Evolutionary conservation across 257 asterid genomes (phyloP).

Genomic region (Lycium ferocissimum): DNA sequence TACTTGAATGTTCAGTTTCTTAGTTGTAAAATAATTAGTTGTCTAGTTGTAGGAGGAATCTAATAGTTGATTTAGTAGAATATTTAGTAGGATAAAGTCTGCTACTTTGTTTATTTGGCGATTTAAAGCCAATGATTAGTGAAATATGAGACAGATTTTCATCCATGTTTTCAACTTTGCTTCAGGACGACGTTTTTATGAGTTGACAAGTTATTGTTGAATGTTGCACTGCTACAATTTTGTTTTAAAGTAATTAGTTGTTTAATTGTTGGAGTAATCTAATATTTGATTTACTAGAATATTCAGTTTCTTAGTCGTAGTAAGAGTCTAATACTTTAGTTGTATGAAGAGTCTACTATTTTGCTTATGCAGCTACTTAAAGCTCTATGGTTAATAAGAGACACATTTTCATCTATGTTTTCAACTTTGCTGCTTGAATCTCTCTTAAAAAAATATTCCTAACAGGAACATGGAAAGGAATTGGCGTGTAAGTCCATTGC

Average conservation of each 20-base stretch:
- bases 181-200: no score
- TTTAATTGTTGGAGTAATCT: neutral
- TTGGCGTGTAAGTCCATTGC: conserved; percentile 89
- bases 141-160: no score
- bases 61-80: no score
- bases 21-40: no score
- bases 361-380: neutral
- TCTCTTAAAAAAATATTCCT: neutral
- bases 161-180: no score
- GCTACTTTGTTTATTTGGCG: no score
- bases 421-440: neutral
- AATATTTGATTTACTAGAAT: neutral
- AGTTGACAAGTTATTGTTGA: neutral
- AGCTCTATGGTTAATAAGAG: neutral
- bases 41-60: no score
- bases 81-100: no score
- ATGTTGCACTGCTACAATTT: neutral
- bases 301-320: neutral
- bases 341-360: neutral
- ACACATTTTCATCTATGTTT: neutral
- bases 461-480: conserved; percentile 50
- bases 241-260: no score
- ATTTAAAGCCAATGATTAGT: no score
- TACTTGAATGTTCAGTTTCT: no score
- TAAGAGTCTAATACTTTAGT: neutral